phyloP scores from a whole-genome alignment of 2,329 filamentous ascomycete species.

The Exophiala phaeomuriformis region DNA sequence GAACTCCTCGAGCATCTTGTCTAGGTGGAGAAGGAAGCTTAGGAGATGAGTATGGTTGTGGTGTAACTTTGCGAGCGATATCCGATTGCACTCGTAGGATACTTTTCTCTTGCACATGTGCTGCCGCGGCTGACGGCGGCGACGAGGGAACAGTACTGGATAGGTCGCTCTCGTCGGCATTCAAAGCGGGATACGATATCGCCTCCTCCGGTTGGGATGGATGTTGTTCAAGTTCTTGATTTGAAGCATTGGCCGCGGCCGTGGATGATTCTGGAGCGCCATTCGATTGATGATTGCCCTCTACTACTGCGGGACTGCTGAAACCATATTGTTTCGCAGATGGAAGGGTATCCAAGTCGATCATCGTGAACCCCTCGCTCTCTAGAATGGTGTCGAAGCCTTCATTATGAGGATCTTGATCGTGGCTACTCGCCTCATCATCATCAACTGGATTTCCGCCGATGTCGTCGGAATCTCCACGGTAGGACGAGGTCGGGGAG shows the following conservation, averaged over 20 bases:
- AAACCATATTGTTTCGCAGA: slow-evolving; percentile 35
- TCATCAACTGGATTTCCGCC: slow-evolving; percentile 15
- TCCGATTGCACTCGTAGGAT: slow-evolving; percentile 13
- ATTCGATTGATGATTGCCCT: neutral
- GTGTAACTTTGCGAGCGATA: slow-evolving; percentile 22
- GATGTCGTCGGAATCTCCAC: slow-evolving; percentile 19
- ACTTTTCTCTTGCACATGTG: slow-evolving; percentile 3
- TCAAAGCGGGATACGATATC: slow-evolving; percentile 3
- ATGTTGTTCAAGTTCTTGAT: neutral
- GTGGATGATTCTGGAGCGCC: neutral
- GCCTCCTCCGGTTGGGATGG: neutral
- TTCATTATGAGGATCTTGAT: slow-evolving; percentile 24
- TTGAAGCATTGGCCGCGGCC: neutral
- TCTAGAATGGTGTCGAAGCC: slow-evolving; percentile 51
- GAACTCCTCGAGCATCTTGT: slow-evolving; percentile 25
- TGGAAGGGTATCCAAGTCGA: slow-evolving; percentile 48
- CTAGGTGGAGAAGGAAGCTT: slow-evolving; percentile 24
- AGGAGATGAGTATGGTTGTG: slow-evolving; percentile 23
- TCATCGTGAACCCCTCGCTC: slow-evolving; percentile 53
- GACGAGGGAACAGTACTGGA: slow-evolving; percentile 25
- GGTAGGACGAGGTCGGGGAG: slow-evolving; percentile 25
- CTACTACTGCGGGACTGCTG: slow-evolving; percentile 12
- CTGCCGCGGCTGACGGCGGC: slow-evolving; percentile 12
- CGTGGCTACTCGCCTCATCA: too few species aligned
- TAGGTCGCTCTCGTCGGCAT: slow-evolving; percentile 22